Evolutionary conservation across 2,329 filamentous ascomycete genomes (phyloP), one percentile per base, ranked within the genome.

Genomic region (Monosporascus sp.): DNA sequence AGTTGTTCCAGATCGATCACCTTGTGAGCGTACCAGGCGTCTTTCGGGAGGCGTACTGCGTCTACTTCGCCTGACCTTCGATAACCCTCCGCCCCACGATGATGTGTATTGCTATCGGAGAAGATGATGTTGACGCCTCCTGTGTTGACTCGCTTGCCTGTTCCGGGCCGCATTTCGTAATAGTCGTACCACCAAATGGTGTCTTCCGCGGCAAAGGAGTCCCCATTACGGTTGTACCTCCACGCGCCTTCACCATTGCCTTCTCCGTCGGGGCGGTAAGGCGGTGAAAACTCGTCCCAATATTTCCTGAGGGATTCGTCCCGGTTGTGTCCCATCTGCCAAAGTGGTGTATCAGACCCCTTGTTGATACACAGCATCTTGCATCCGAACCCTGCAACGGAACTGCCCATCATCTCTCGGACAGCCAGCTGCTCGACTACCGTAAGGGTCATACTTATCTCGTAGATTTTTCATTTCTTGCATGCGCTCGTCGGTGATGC

Each of bases 1-100:
- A 50, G 25, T 50, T 50, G 20, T 50, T 20, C 49, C 49, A 50
- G 20, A 50, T 50, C 18, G 20, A 50, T 50, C 18, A 50, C 49
- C 38, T 46, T 44, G 14, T 50, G 37, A 9, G 49, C 38, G 20
- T 31, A 50, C 49, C 49, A 50, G 2, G 22, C 38, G 4, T 50
- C 38, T 39, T 50, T 50, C 2, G 38, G 49, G 7, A 50, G 49
- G 22, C 49, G 49, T 7, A 50, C 15, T n/a, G 49, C 31, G 20
- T 50, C 49, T 17, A 50, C 49, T 39, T 50, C 49, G 11, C 49
- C 49, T 5, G 49, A 50, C 6, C 31, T 43, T 38, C 49, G 8
- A 17, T 50, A 50, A 20, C n/a, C 47, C 24, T 50, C 31, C 39
- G 49, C 36, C 25, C 49, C 49, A 9, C 49, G 49, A 5, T 50